Base-by-base conservation (phyloP, 148 eudicot species). In the Tetragonia tetragonoides region DNA sequence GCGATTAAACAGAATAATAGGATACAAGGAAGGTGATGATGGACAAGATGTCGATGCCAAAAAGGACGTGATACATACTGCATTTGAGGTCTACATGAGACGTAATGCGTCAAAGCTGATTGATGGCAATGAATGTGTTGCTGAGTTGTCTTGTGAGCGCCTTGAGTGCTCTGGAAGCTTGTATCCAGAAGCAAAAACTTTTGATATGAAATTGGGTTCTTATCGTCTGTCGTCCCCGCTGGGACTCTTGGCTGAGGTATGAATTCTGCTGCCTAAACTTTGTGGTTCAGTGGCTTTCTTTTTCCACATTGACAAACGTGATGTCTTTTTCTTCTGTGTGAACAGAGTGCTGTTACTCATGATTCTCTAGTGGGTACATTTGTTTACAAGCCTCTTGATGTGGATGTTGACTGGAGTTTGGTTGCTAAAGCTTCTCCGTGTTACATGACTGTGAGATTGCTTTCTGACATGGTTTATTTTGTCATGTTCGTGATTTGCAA, bases 341-440 rank as follows among this genome's bases (percentile, higher is more conserved):
- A 75, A 70, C 89, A 95, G 99, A 95, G 99, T 86, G 99, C 92
- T 77, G 88, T 89, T 80, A 77, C 87, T 41, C 79, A 82, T 71
- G 93, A 95, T 86, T 95, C 99, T 23, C 84, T 95, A 78, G 86
- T 87, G 81, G 91, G 89, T 23, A 85, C 87, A 76, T 95, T 93
- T 82, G 80, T 89, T 83, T 95, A 90, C 85, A 95, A 93, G 85
- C 99, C 99, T 68, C 85, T 93, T 80, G 85, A 91, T 89, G 84
- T 81, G 82, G 89, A 90, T 60, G 87, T 93, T 53, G 99, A 95
- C 87, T 95, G 99, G 99, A 93, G 98, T 79, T 73, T 93, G 83
- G 91, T 88, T 85, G 98, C 93, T 60, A 95, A 91, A 86, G 98
- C 98, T 78, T 91, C 99, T 81, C 99, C 99, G 24, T 91, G 98